Evolutionary conservation across 495 filamentous ascomycete genomes (phyloP), one percentile per base, ranked within the genome.

Genomic region (Penicillium macrosclerotiorum): DNA sequence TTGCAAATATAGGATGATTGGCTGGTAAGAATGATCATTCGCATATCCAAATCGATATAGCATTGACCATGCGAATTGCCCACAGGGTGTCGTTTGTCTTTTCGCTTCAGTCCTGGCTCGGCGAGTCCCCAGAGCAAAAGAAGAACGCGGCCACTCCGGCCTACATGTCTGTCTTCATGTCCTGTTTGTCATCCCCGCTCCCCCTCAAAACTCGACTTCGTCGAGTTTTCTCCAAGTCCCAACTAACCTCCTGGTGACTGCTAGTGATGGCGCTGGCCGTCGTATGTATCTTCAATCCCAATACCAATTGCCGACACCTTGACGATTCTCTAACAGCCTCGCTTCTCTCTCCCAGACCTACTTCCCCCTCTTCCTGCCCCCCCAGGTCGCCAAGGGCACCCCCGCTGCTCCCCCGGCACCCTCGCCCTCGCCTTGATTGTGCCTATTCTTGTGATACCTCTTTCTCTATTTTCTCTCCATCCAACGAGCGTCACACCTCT

Each of bases 81-180:
- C 23, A 13, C 60, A 92, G 89, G 90, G 83, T 85, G 7, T 75
- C 90, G 5, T 84, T 96, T 35, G 80, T 92, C 37, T 85, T 94
- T 65, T 81, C 88, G 42, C 67, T 95, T 31, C 89, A 95, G 69
- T 80, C 73, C 51, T 95, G 89, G 90, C 77, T 96, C 13, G 84
- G 83, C 46, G 90, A 95, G 72, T 86, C 83, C 52, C 80, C 85
- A 35, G 88, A 90, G 29, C 74, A 85, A 57, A 83, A 79, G 67
- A 82, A 77, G 55, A 84, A 66, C 44, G 62, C 74, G 32, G 69
- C 74, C 30, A 90, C 87, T 4, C 90, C 90, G n/a, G 84, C 82
- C 11, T 89, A 89, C 62, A 88, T 94, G 69, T 83, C 81, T 37
- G 85, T 94, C 32, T 77, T 83, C 52, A 95, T 96, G 90, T 79